Base-by-base conservation (phyloP, 306 rosid species). In the Rosa lucieae region DNA sequence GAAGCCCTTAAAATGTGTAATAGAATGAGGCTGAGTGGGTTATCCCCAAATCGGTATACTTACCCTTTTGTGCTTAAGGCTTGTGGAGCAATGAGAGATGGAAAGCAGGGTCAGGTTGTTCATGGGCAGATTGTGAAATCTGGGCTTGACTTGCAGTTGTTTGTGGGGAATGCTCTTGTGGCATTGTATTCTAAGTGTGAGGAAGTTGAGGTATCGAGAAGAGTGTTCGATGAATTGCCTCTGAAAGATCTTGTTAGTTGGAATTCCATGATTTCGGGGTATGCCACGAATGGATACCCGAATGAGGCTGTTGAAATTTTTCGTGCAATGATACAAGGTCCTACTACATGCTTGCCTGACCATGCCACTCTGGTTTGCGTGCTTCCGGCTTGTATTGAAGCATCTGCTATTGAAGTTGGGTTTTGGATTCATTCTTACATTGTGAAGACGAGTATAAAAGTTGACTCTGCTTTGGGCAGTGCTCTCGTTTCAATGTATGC, bases 221-320 rank as follows among this genome's bases (percentile, higher is more conserved):
- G 71, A 70, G 84, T 90, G 84, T 93, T 91, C 9, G 88, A 89
- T 70, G 90, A 82, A 74, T 82, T 93, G 74, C 80, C 73, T 82
- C 46, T 9, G 0, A 88, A 77, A 76, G 97, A 90, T 46, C 32
- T 79, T 82, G 87, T 93, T 47, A 86, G 91, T 78, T 91, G 97
- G 98, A 93, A 91, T 83, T 90, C 97, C 15, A 85, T 93, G 82
- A 90, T 93, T 78, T 80, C 92, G 18, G 97, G 95, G 69, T 90
- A 86, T 72, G 39, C 81, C 15, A n/a, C 71, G 6, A 91, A 89
- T 81, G 93, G 90, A 2, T 78, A 39, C 59, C 77, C 58, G 44
- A 77, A 82, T 73, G 91, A 90, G 37, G 98, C 95, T 69, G 73
- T 90, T 11, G 1, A n/a, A 65, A 49, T 90, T 49, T 91, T 93